Percentiles rank a stretch among this genome's conserved stretches.
These are phyloP conservation scores for Calonectria crousiana DNA, from an alignment of 2,329 filamentous ascomycete genomes.

Conservation along the genomic window DNA sequence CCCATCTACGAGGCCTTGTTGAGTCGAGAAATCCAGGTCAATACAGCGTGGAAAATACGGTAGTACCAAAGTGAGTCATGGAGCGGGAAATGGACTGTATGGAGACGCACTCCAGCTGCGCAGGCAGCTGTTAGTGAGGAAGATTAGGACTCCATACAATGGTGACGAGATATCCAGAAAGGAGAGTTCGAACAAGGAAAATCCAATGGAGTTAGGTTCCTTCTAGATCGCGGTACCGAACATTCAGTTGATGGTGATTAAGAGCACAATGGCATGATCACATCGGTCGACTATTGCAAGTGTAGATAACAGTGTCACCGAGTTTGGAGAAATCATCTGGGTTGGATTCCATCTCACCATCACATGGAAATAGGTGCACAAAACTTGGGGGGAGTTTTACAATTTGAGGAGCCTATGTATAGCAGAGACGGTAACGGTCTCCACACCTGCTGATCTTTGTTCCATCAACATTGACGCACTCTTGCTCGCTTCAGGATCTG, in stretches of 20 bases:
- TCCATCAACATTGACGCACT: slow-evolving; percentile 48
- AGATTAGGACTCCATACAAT: background rate
- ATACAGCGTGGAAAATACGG: background rate
- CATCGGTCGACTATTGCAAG: background rate
- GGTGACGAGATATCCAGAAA: no score
- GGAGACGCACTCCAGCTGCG: no score
- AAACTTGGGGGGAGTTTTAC: slow-evolving; percentile 42
- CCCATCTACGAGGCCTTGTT: background rate
- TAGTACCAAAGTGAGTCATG: no score
- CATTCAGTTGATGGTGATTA: background rate
- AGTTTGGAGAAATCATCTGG: background rate
- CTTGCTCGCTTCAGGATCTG: slow-evolving; percentile 46
- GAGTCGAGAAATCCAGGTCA: background rate
- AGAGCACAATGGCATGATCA: background rate
- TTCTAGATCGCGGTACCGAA: background rate
- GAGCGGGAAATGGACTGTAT: no score
- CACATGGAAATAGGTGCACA: background rate
- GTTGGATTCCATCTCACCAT: background rate
- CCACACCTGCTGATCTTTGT: slow-evolving; percentile 44
- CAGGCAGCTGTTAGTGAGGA: no score
- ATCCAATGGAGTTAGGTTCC: background rate
- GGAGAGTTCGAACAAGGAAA: background rate
- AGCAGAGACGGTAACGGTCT: slow-evolving; percentile 42
- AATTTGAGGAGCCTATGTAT: slow-evolving; percentile 52
- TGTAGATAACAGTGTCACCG: background rate